Percentiles rank a stretch among this genome's conserved stretches.
Conservation (phyloP, 495 filamentous ascomycete species). For the Mytilinidion resinicola region DNA sequence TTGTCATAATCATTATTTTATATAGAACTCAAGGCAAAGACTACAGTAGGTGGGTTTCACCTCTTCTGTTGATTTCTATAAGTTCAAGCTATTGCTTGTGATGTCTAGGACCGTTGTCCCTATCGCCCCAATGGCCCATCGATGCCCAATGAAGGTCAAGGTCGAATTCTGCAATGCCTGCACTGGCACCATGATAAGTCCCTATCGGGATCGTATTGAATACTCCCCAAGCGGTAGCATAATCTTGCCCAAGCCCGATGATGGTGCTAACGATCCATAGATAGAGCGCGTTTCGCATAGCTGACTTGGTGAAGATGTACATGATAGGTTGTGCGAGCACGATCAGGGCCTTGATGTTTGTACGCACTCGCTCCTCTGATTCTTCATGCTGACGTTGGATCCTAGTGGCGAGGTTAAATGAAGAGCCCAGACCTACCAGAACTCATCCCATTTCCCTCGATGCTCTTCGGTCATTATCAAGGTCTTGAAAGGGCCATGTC, state of each 20-base stretch:
- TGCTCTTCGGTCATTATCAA: too few relatives aligned
- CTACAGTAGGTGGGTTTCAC: too few relatives aligned
- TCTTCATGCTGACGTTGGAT: not conserved
- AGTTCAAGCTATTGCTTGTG: too few relatives aligned
- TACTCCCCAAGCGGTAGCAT: constrained; percentile 68
- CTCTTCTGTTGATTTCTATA: too few relatives aligned
- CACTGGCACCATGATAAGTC: constrained; percentile 70
- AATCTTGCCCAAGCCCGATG: constrained; percentile 53
- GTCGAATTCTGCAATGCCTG: constrained; percentile 59
- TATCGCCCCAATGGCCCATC: too few relatives aligned
- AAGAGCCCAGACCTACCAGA: constrained; percentile 32
- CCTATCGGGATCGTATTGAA: constrained; percentile 78
- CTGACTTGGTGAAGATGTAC: constrained; percentile 57
- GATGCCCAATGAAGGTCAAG: constrained; percentile 61
- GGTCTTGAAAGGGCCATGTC: too few relatives aligned
- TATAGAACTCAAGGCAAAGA: too few relatives aligned
- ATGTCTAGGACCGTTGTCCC: too few relatives aligned
- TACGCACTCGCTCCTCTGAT: constrained; percentile 22
- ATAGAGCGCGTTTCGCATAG: constrained; percentile 62
- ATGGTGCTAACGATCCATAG: constrained; percentile 66
- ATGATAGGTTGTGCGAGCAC: constrained; percentile 50
- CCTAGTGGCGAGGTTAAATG: constrained; percentile 35
- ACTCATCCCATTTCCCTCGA: too few relatives aligned
- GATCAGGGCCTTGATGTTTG: constrained; percentile 42
- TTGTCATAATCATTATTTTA: too few relatives aligned